Evolutionary conservation across 331 rosid species (phyloP), one percentile per base, ranked within the genome.

Genomic region (Malus hybrid): DNA sequence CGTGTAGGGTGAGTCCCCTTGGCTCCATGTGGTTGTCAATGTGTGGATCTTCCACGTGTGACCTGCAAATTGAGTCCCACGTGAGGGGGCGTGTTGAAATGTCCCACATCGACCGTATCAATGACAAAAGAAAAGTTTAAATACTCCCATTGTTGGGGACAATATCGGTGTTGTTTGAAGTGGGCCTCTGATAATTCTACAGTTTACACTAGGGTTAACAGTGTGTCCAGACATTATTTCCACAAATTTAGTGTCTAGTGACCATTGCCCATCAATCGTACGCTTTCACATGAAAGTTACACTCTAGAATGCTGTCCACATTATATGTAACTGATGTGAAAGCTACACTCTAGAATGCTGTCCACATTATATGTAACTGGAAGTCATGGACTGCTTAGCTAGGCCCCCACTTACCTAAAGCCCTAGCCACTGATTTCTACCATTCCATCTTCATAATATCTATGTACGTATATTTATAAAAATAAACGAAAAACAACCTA

Each of bases 201-300:
- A 39, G 46, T 2, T 39, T 62, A 14, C 67, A 31, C 42, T 63
- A 39, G 65, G 64, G 61, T 32, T 77, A 56, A 69, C 73, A 65
- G 52, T 24, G 46, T 39, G 46, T 39, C 46, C 3, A 10, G 46
- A 10, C 31, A 65, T 32, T 39, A 71, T 71, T 71, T 50, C 42
- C 39, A 64, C 56, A 67, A 79, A 27, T 22, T 56, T 39, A 42
- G 56, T 44, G 55, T 22, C 57, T 39, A 42, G 57, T 44, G 56
- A 36, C 29, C 27, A 28, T 66, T 62, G 5, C 4, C 50, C 65
- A 52, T 64, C 85, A 39, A 69, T 62, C 65, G 56, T 68, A 36
- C 65, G 52, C 27, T 73, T 82, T 82, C 73, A 31, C 13, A 69
- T 39, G 64, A 69, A 74, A 80, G 76, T 46, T 68, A 65, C 75